These are phyloP conservation scores for Globisporangium paroecandrum DNA, from an alignment of 352 stramenopile genomes.

Conservation along the genomic window DNA sequence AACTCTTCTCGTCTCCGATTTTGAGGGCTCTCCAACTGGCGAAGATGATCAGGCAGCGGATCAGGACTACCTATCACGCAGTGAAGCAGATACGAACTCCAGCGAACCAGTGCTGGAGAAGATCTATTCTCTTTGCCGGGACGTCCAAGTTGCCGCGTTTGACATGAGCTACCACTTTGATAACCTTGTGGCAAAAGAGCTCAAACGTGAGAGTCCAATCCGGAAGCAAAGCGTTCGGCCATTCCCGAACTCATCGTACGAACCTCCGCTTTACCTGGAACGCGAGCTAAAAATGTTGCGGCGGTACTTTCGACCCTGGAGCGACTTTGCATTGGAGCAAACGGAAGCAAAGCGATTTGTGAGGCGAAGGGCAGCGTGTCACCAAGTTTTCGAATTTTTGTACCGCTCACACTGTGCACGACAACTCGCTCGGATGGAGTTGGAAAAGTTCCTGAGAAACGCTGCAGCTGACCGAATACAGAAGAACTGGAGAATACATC, in stretches of 20 bases:
- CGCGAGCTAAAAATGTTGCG: constrained; percentile 67
- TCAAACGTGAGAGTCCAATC: background rate
- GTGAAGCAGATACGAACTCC: background rate
- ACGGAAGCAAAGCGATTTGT: constrained; percentile 24
- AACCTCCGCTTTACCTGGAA: constrained; percentile 40
- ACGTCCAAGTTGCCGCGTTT: constrained; percentile 18
- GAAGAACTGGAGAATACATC: constrained; percentile 22
- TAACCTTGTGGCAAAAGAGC: constrained; percentile 3
- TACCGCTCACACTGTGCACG: constrained; percentile 10
- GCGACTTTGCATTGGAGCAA: constrained; percentile 19
- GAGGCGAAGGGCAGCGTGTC: constrained; percentile 21
- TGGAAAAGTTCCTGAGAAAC: constrained; percentile 12
- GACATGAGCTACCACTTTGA: constrained; percentile 16
- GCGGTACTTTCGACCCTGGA: constrained; percentile 49
- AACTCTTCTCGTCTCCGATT: background rate
- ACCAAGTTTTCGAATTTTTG: constrained; percentile 30
- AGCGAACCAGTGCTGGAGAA: constrained; percentile 9
- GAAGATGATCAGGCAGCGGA: background rate
- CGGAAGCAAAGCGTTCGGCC: background rate
- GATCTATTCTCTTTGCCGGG: constrained; percentile 19
- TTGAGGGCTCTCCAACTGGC: background rate
- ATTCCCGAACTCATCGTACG: background rate
- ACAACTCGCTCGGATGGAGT: constrained; percentile 5
- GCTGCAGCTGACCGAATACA: constrained; percentile 27
- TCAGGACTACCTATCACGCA: background rate